phyloP scores from a whole-genome alignment of 331 rosid genomes.

The Quercus tomentella region DNA sequence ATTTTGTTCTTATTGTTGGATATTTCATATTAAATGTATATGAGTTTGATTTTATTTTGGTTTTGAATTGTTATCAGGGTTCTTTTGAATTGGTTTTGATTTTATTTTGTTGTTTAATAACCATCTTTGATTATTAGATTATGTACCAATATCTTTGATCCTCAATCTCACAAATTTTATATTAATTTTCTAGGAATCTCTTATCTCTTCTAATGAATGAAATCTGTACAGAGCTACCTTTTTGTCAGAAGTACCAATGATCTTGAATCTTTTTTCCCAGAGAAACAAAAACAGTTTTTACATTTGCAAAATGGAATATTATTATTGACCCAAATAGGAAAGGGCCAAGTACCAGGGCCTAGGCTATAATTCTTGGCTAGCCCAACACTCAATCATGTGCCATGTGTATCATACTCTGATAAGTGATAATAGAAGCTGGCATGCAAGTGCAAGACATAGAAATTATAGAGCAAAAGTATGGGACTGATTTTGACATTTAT shows the following conservation, averaged over 20 bases:
- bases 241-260: neutral
- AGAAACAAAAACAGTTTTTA: neutral
- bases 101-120: no score
- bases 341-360: neutral
- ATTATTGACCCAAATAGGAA: neutral
- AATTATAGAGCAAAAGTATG: no score
- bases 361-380: neutral
- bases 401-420: conserved; percentile 15
- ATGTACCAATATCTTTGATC: neutral
- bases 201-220: neutral
- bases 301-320: neutral
- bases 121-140: neutral
- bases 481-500: no score
- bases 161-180: neutral
- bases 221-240: neutral
- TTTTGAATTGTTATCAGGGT: no score
- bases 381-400: neutral
- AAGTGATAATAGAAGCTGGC: no score
- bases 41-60: no score
- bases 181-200: neutral
- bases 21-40: no score
- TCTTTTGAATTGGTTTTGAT: no score
- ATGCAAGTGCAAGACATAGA: no score
- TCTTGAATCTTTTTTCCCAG: neutral
- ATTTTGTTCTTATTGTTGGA: no score